phyloP scores from a whole-genome alignment of 306 rosid species.

The apple (Malus domestica) region ASM211411v1 NC_041793.1:45999001-45999500 shows the following conservation, averaged over 20 bases:
- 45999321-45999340: too few relatives aligned
- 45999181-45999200: not conserved
- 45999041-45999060: constrained; percentile 4
- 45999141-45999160: not conserved
- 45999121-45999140: constrained; percentile 42
- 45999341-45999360: constrained; percentile 3
- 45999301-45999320: too few relatives aligned
- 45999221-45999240: not conserved
- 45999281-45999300: not conserved
- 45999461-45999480: constrained; percentile 30
- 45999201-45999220: not conserved
- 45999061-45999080: constrained; percentile 12
- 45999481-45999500: constrained; percentile 51
- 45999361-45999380: not conserved
- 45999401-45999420: constrained; percentile 34
- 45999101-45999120: constrained; percentile 48
- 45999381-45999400: not conserved
- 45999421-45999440: constrained; percentile 42
- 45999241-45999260: not conserved
- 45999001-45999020: not conserved
- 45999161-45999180: not conserved
- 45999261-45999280: not conserved
- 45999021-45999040: not conserved
- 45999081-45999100: constrained; percentile 32
- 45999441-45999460: constrained; percentile 45